phyloP scores from a whole-genome alignment of 768 basidiomycete species.

The Austroboletus festivus region DNA sequence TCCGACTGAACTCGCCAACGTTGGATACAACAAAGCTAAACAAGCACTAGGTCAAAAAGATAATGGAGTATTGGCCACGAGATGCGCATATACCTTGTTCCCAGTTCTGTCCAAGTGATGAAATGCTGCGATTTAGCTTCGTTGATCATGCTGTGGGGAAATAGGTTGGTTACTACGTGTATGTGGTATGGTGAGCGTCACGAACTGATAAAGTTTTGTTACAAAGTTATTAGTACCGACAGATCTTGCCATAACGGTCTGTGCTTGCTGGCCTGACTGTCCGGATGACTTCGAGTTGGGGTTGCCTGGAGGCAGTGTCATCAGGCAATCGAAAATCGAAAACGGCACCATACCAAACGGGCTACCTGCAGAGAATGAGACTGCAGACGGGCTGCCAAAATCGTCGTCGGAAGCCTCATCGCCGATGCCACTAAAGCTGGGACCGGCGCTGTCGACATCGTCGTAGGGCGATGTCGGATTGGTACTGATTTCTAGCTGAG shows the following conservation, averaged over 20 bases:
- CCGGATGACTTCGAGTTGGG: constrained; percentile 15
- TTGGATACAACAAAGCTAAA: constrained; percentile 77
- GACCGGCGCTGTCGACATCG: constrained; percentile 52
- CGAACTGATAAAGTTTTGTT: constrained; percentile 83
- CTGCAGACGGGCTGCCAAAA: constrained; percentile 14
- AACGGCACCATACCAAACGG: constrained; percentile 7
- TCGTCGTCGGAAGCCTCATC: constrained; percentile 30
- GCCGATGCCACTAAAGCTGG: constrained; percentile 13
- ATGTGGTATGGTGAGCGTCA: constrained; percentile 9
- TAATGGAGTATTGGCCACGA: background rate
- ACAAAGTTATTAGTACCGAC: constrained; percentile 79
- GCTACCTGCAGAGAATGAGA: constrained; percentile 10
- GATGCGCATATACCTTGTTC: constrained; percentile 48
- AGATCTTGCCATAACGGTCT: constrained; percentile 64
- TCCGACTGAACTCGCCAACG: constrained; percentile 81
- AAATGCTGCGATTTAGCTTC: constrained; percentile 77
- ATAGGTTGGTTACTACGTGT: background rate
- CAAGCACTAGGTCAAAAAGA: background rate
- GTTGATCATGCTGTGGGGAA: constrained; percentile 69
- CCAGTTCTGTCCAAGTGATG: constrained; percentile 80
- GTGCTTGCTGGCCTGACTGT: constrained; percentile 29
- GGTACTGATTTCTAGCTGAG: constrained; percentile 30
- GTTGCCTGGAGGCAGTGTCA: constrained; percentile 1
- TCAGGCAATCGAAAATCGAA: background rate
- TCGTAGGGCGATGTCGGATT: constrained; percentile 44